A percentile compares a stretch with the other conserved stretches of the same genome.
These are phyloP conservation scores for Quercus rubra DNA, from an alignment of 306 rosid species.

Conservation along the genomic window DNA sequence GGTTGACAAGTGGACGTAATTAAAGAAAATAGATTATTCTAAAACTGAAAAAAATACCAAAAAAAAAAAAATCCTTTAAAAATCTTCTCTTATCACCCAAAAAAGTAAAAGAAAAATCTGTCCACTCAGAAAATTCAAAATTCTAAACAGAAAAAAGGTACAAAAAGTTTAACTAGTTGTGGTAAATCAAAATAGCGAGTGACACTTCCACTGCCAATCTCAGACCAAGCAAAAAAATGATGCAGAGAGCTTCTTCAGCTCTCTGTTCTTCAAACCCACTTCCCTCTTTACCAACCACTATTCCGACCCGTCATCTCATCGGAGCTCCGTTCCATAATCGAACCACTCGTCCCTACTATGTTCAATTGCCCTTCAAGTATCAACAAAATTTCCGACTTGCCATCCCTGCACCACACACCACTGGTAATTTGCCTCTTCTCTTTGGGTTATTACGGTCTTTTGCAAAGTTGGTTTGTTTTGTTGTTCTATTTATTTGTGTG, in stretches of 20 bases:
- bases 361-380: slow-evolving; percentile 26
- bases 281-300: slow-evolving; percentile 20
- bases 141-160: too few relatives aligned
- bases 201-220: background rate
- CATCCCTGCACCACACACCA: slow-evolving; percentile 30
- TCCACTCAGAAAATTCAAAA: too few relatives aligned
- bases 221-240: slow-evolving; percentile 1
- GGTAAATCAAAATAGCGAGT: background rate
- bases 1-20: too few relatives aligned
- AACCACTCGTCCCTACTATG: slow-evolving; percentile 1
- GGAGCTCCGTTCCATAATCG: slow-evolving; percentile 24
- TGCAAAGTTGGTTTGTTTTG: background rate
- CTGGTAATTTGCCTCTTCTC: slow-evolving; percentile 27
- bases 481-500: background rate
- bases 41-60: too few relatives aligned
- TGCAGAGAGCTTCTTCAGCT: slow-evolving; percentile 38
- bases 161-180: too few relatives aligned
- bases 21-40: too few relatives aligned
- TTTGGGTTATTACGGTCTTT: background rate
- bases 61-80: too few relatives aligned
- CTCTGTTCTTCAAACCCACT: slow-evolving; percentile 36
- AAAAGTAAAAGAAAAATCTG: too few relatives aligned
- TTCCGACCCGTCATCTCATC: slow-evolving; percentile 30
- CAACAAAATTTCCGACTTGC: slow-evolving; percentile 30
- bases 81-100: too few relatives aligned